Conservation (phyloP, 352 stramenopile genomes). For the Pythium aphanidermatum region DNA sequence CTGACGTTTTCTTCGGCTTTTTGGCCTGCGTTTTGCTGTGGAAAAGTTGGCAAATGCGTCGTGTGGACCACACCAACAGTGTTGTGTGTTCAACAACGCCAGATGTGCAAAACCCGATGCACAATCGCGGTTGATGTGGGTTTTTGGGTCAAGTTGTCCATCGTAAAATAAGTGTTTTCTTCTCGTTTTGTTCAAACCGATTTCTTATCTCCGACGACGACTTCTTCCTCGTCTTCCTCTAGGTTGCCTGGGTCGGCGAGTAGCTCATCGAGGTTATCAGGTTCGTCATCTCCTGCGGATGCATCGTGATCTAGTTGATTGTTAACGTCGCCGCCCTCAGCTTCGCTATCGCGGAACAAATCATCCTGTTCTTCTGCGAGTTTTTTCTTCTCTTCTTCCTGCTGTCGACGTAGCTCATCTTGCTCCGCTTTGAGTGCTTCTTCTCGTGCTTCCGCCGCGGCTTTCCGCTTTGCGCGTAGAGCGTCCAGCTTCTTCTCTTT, state of each 20-base stretch:
- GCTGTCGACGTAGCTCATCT: slow-evolving; percentile 29
- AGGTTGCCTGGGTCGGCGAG: slow-evolving; percentile 9
- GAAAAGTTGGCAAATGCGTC: background rate
- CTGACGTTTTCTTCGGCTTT: slow-evolving; percentile 15
- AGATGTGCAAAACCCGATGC: slow-evolving; percentile 1
- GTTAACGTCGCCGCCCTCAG: slow-evolving; percentile 13
- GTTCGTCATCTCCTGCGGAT: slow-evolving; percentile 7
- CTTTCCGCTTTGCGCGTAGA: slow-evolving; percentile 25
- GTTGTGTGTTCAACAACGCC: background rate
- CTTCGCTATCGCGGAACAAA: slow-evolving; percentile 36
- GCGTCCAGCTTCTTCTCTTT: slow-evolving; percentile 31
- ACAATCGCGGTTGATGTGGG: too few relatives aligned
- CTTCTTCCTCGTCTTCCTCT: slow-evolving; percentile 15
- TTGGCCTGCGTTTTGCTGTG: slow-evolving; percentile 2
- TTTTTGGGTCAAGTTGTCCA: too few relatives aligned
- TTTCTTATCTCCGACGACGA: slow-evolving; percentile 4
- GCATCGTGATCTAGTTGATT: slow-evolving; percentile 12
- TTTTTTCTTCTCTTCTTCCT: slow-evolving; percentile 38
- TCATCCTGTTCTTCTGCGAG: slow-evolving; percentile 30
- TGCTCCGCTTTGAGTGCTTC: slow-evolving; percentile 26
- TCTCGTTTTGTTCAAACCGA: background rate
- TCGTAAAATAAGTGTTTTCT: too few relatives aligned
- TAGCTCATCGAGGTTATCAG: slow-evolving; percentile 16
- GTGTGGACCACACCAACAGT: slow-evolving; percentile 16
- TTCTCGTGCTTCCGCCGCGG: slow-evolving; percentile 28